Evolutionary conservation across 495 filamentous ascomycete genomes (phyloP).

Genomic region (Trichodelitschia bisporula): DNA sequence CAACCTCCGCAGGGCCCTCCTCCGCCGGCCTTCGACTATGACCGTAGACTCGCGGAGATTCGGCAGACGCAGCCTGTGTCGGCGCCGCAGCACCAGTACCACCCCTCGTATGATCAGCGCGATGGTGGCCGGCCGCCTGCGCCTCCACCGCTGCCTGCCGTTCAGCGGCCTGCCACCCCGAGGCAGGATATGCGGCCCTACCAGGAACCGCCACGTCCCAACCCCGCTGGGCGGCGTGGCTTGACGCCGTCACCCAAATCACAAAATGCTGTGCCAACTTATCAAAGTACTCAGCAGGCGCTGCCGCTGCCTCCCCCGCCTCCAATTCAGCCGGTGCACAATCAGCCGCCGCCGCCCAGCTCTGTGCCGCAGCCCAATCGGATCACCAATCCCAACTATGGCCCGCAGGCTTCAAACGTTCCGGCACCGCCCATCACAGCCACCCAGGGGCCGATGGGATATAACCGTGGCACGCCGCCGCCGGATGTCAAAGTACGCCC

Average conservation of each 20-base stretch:
- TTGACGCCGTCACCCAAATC: constrained; percentile 39
- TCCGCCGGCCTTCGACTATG: constrained; percentile 16
- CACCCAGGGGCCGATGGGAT: neutral
- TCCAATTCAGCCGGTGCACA: constrained; percentile 17
- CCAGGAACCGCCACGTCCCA: constrained; percentile 40
- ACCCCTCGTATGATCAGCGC: constrained; percentile 58
- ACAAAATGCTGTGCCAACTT: constrained; percentile 29
- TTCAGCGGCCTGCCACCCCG: constrained; percentile 29
- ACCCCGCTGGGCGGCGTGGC: constrained; percentile 20
- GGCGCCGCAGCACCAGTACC: constrained; percentile 36
- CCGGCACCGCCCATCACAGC: constrained; percentile 13
- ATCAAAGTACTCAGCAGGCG: constrained; percentile 27
- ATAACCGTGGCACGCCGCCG: constrained; percentile 38
- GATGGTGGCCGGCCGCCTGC: constrained; percentile 36
- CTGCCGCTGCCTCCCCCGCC: constrained; percentile 37
- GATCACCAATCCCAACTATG: constrained; percentile 48
- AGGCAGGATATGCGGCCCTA: constrained; percentile 49
- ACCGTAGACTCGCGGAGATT: constrained; percentile 50
- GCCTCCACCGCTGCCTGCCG: constrained; percentile 29
- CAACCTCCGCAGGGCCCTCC: constrained; percentile 29
- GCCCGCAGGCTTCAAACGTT: constrained; percentile 24
- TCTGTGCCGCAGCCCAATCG: constrained; percentile 22
- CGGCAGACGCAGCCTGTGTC: constrained; percentile 41
- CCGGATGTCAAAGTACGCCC: constrained; percentile 55
- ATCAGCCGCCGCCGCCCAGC: constrained; percentile 12